Conservation (phyloP, 768 basidiomycete species). For the Phylloporus rhodoxanthus region DNA sequence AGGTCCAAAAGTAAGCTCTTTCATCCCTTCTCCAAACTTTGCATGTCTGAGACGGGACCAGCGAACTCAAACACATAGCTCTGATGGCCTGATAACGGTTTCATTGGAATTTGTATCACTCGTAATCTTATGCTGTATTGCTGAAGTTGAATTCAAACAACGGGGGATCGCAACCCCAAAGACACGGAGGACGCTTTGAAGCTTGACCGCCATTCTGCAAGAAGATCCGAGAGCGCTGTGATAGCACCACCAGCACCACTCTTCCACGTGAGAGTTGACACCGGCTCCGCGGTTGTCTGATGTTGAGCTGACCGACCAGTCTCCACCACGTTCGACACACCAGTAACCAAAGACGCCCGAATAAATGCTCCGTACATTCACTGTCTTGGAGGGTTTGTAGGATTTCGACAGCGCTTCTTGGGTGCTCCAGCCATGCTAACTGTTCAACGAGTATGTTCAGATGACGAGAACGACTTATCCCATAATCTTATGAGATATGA, state of each 20-base stretch:
- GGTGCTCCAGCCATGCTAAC: constrained; percentile 98
- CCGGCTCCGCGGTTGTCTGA: constrained; percentile 6
- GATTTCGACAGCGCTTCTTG: constrained; percentile 87
- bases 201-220: constrained; percentile 79
- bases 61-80: constrained; percentile 77
- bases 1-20: constrained; percentile 67
- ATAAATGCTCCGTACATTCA: constrained; percentile 73
- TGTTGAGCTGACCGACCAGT: constrained; percentile 67
- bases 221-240: constrained; percentile 81
- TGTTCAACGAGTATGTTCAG: constrained; percentile 29
- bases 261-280: constrained; percentile 33
- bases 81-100: constrained; percentile 55
- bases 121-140: neutral
- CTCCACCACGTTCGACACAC: constrained; percentile 80
- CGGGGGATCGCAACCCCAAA: constrained; percentile 43
- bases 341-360: constrained; percentile 94
- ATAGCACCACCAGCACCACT: constrained; percentile 95
- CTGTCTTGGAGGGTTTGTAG: constrained; percentile 71
- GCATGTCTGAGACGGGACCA: constrained; percentile 26
- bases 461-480: neutral
- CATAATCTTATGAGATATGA: constrained; percentile 69
- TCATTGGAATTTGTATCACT: neutral
- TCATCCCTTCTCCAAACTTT: neutral
- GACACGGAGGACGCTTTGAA: constrained; percentile 66
- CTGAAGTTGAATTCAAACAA: constrained; percentile 41